phyloP scores from a whole-genome alignment of 2,329 filamentous ascomycete species.

The Ceratocystis huliohia region DNA sequence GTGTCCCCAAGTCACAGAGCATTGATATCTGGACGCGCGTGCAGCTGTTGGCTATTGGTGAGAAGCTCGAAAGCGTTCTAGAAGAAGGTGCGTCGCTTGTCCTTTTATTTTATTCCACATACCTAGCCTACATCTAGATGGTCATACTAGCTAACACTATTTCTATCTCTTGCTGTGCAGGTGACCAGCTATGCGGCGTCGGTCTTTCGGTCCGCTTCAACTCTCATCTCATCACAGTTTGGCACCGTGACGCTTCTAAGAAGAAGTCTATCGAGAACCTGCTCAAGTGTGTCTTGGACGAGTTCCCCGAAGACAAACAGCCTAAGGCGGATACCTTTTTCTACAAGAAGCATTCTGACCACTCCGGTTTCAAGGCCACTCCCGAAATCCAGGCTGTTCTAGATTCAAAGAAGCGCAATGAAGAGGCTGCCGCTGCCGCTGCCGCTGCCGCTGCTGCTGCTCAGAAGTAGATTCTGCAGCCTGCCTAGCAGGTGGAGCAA shows the following conservation, averaged over 20 bases:
- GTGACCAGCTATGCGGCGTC: constrained; percentile 79
- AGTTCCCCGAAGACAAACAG: constrained; percentile 58
- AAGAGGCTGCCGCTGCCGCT: constrained; percentile 24
- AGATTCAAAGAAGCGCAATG: constrained; percentile 39
- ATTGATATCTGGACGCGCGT: constrained; percentile 72
- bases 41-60: constrained; percentile 69
- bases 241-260: constrained; percentile 81
- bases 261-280: constrained; percentile 65
- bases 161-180: constrained; percentile 31
- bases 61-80: constrained; percentile 62
- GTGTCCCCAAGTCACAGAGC: constrained; percentile 62
- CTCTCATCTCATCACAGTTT: constrained; percentile 75
- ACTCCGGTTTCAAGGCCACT: constrained; percentile 63
- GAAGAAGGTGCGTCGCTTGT: constrained; percentile 45
- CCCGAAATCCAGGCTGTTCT: constrained; percentile 45
- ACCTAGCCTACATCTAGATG: neutral
- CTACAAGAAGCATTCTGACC: constrained; percentile 84
- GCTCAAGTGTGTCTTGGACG: constrained; percentile 57
- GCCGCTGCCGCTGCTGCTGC: constrained; percentile 23
- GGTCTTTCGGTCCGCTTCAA: constrained; percentile 82
- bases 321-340: constrained; percentile 62
- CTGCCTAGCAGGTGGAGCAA: neutral
- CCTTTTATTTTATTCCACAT: neutral
- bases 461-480: neutral
- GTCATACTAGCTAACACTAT: neutral